Conservation (phyloP, 2,329 filamentous ascomycete species). For the Neofusicoccum kwambonambiense region DNA sequence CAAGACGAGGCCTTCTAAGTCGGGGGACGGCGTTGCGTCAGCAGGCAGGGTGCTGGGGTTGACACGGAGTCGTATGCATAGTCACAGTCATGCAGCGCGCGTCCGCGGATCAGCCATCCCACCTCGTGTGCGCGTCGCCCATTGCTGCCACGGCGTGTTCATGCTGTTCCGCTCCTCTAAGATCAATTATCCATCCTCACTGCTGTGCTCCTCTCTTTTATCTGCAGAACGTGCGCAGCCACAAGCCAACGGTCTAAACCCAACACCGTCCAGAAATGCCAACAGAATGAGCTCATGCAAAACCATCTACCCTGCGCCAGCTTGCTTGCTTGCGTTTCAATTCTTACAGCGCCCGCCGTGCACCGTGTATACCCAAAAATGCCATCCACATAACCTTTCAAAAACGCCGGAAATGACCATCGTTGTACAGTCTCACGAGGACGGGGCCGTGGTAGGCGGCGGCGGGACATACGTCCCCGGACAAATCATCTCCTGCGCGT, state of each 20-base stretch:
- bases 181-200: too few species aligned
- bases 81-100: too few species aligned
- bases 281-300: neutral
- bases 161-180: too few species aligned
- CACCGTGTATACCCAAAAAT: neutral
- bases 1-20: neutral
- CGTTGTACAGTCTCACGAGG: neutral
- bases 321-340: neutral
- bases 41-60: neutral
- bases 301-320: neutral
- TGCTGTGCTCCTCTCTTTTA: too few species aligned
- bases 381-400: neutral
- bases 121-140: neutral
- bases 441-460: too few species aligned
- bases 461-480: neutral
- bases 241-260: neutral
- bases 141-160: neutral
- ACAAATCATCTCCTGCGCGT: slow-evolving; percentile 55
- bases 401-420: neutral
- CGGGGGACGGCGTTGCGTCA: neutral
- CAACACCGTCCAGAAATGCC: neutral
- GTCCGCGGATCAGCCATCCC: neutral
- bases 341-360: neutral
- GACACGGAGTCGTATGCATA: neutral
- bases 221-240: neutral